Percentiles rank a stretch among this genome's conserved stretches.
Conservation (phyloP, 192 early-diverging fungal species). For the Helicostylum pulchrum region DNA sequence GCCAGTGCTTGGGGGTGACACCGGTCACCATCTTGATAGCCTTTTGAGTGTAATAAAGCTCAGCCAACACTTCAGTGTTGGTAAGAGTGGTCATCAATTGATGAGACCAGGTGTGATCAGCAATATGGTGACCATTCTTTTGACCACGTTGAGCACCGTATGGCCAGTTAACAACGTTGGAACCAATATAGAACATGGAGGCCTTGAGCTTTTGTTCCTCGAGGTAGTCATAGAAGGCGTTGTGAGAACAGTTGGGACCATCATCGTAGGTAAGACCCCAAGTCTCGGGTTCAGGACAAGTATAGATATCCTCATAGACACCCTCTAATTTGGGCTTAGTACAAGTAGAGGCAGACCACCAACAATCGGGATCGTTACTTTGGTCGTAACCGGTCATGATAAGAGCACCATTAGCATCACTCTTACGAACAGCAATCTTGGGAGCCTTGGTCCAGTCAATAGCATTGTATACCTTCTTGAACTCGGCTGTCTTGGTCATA, state of each 20-base stretch:
- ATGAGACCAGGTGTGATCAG: constrained; percentile 65
- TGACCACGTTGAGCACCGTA: constrained; percentile 37
- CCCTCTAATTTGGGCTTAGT: constrained; percentile 20
- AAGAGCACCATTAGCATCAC: constrained; percentile 17
- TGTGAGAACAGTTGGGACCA: constrained; percentile 52
- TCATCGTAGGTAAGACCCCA: constrained; percentile 55
- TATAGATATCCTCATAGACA: constrained; percentile 31
- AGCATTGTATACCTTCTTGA: constrained; percentile 38
- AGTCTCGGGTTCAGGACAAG: constrained; percentile 38
- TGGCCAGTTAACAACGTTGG: constrained; percentile 40
- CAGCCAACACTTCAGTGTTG: constrained; percentile 49
- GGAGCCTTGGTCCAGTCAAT: constrained; percentile 42
- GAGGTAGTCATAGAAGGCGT: constrained; percentile 44
- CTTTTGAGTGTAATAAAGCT: constrained; percentile 54
- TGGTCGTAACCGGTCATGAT: constrained; percentile 27
- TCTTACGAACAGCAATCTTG: constrained; percentile 29
- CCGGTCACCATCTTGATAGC: constrained; percentile 47
- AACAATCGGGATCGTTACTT: constrained; percentile 33
- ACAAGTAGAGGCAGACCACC: constrained; percentile 43
- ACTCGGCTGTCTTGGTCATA: constrained; percentile 39
- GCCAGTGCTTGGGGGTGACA: constrained; percentile 51
- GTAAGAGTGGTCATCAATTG: constrained; percentile 44
- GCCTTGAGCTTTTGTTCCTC: constrained; percentile 40
- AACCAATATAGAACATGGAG: constrained; percentile 41
- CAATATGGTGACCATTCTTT: constrained; percentile 57